Evolutionary conservation across 2,329 filamentous ascomycete species (phyloP).

Genomic region (Ilyonectria sp.): DNA sequence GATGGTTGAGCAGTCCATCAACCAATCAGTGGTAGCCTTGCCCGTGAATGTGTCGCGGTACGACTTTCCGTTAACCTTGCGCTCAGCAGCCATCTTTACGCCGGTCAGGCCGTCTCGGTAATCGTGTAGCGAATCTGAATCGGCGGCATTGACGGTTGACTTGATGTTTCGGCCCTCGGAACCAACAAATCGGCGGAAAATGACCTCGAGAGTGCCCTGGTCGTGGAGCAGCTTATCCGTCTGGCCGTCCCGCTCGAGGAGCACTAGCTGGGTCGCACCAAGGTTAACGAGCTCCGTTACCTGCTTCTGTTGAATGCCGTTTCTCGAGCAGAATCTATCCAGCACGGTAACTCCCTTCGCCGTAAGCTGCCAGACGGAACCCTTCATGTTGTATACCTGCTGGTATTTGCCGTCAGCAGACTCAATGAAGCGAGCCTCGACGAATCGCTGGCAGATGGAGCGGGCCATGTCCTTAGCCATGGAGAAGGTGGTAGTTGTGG

Average conservation of each 20-base stretch:
- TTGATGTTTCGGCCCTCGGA: not conserved
- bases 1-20: conserved; percentile 97
- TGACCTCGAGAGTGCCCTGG: not conserved
- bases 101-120: conserved; percentile 63
- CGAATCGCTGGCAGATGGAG: conserved; percentile 93
- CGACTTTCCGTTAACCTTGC: conserved; percentile 83
- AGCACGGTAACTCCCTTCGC: conserved; percentile 94
- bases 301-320: conserved; percentile 95
- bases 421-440: conserved; percentile 95
- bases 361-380: conserved; percentile 93
- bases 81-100: conserved; percentile 92
- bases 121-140: not conserved
- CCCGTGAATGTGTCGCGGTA: conserved; percentile 92
- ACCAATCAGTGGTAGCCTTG: conserved; percentile 90
- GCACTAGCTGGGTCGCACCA: conserved; percentile 89
- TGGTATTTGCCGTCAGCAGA: conserved; percentile 90
- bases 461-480: conserved; percentile 99
- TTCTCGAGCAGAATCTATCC: conserved; percentile 91
- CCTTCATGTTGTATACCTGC: conserved; percentile 88
- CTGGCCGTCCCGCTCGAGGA: conserved; percentile 85
- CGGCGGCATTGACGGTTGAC: not conserved
- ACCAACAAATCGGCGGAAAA: not conserved
- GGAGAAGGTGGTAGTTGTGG: conserved; percentile 97
- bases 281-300: conserved; percentile 86
- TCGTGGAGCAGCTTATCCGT: conserved; percentile 80